These are phyloP conservation scores for Phytophthora gonapodyides DNA, from an alignment of 352 stramenopile genomes.

Conservation along the genomic window DNA sequence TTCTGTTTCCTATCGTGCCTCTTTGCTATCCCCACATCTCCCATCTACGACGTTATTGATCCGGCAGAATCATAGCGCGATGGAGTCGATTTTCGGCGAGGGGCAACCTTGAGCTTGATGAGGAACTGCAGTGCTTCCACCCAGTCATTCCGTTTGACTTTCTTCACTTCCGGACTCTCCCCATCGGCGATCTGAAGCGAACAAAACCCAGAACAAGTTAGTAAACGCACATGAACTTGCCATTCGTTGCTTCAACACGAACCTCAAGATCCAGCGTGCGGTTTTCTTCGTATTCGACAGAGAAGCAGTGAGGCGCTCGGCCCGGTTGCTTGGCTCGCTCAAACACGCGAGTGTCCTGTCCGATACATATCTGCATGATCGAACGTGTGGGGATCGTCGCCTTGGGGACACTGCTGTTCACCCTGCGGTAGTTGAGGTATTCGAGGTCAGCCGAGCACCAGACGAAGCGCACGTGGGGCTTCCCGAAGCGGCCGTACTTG, in stretches of 20 bases:
- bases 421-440: conserved; percentile 72
- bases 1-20: too few relatives aligned
- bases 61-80: conserved; percentile 6
- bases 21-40: background rate
- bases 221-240: background rate
- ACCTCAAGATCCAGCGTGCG: conserved; percentile 80
- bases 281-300: conserved; percentile 75
- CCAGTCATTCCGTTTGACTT: conserved; percentile 65
- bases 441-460: conserved; percentile 79
- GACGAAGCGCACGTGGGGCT: conserved; percentile 79
- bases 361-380: conserved; percentile 46
- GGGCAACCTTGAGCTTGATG: conserved; percentile 58
- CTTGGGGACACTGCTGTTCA: conserved; percentile 53
- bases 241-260: background rate
- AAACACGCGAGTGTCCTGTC: conserved; percentile 66
- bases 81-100: conserved; percentile 14
- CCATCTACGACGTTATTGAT: conserved; percentile 3
- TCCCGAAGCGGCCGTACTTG: conserved; percentile 78
- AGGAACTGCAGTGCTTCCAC: conserved; percentile 75
- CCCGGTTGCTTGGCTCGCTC: conserved; percentile 58
- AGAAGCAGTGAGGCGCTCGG: conserved; percentile 70
- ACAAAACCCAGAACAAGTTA: background rate
- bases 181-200: conserved; percentile 60
- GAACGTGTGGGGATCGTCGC: conserved; percentile 63
- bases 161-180: conserved; percentile 65